These are phyloP conservation scores for Penicillium nordicum DNA, from an alignment of 2,329 filamentous ascomycete genomes.

Conservation along the genomic window DNA sequence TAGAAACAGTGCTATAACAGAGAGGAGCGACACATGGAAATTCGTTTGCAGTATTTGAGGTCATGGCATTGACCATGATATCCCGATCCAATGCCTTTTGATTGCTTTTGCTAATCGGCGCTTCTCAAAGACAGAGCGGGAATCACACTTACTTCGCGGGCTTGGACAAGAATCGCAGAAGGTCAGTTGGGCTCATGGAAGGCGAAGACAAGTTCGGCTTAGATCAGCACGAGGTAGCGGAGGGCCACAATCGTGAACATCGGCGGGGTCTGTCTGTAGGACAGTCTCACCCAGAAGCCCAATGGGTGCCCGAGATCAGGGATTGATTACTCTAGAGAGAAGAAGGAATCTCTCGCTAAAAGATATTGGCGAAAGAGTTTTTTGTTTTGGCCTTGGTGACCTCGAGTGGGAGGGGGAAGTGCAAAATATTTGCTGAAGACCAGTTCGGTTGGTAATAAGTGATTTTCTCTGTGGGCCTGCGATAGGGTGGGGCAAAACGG, in stretches of 20 bases:
- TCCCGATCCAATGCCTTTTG: not conserved
- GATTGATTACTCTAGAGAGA: conserved; percentile 11
- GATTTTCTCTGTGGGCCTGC: conserved; percentile 29
- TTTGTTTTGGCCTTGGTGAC: conserved; percentile 10
- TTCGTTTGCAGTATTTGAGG: not conserved
- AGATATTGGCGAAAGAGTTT: not conserved
- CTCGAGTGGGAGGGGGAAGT: conserved; percentile 15
- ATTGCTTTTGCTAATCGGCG: not conserved
- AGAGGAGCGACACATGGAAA: not conserved
- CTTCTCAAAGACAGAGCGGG: conserved; percentile 1
- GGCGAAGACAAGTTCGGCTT: conserved; percentile 36
- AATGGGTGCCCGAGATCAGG: conserved; percentile 19
- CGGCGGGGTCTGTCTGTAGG: conserved; percentile 21
- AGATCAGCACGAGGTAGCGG: conserved; percentile 34
- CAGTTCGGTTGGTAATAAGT: conserved; percentile 22
- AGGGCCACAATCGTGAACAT: conserved; percentile 36
- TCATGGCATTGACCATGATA: conserved; percentile 1
- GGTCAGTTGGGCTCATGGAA: conserved; percentile 89
- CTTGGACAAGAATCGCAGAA: conserved; percentile 90
- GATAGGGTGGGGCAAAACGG: conserved; percentile 19
- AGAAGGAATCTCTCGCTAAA: conserved; percentile 4
- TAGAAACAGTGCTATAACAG: conserved; percentile 11
- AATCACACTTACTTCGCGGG: conserved; percentile 73
- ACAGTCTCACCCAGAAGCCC: conserved; percentile 15
- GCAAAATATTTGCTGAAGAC: conserved; percentile 21